phyloP scores from a whole-genome alignment of 208 protist species.

The Trypanosoma boissoni region DNA sequence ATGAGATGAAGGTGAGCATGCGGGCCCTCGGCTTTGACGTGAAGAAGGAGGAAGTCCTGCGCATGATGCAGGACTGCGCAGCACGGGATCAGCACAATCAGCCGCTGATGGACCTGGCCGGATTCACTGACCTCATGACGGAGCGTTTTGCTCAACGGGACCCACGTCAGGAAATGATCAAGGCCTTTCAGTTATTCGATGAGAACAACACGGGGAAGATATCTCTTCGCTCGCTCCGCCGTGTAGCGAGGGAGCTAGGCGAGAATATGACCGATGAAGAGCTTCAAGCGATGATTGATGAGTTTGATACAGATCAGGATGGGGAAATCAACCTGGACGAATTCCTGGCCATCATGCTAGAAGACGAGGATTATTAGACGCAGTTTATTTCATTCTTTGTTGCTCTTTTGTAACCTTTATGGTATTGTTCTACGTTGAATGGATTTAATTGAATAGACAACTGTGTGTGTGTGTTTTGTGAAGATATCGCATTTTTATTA shows the following conservation, averaged over 20 bases:
- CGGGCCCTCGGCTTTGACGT: slow-evolving; percentile 98
- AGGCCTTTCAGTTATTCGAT: slow-evolving; percentile 97
- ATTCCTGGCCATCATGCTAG: slow-evolving; percentile 95
- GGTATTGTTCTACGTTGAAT: slow-evolving; percentile 3
- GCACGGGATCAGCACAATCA: slow-evolving; percentile 78
- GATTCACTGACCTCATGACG: slow-evolving; percentile 93
- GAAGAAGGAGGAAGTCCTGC: slow-evolving; percentile 94
- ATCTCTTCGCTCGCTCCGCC: slow-evolving; percentile 90
- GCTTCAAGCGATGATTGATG: slow-evolving; percentile 97
- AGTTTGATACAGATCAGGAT: slow-evolving; percentile 95
- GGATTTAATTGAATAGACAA: neutral
- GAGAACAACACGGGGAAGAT: slow-evolving; percentile 95
- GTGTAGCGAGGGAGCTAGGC: slow-evolving; percentile 92
- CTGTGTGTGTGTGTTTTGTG: neutral
- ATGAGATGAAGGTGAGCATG: slow-evolving; percentile 99
- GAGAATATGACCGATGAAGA: slow-evolving; percentile 97
- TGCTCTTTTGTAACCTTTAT: slow-evolving; percentile 13
- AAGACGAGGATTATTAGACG: slow-evolving; percentile 88
- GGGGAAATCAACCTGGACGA: slow-evolving; percentile 95
- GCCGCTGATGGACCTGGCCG: slow-evolving; percentile 86
- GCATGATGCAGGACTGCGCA: slow-evolving; percentile 86
- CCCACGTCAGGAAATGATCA: slow-evolving; percentile 93
- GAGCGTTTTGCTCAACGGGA: slow-evolving; percentile 92
- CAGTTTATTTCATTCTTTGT: slow-evolving; percentile 3
- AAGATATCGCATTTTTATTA: neutral